Evolutionary conservation across 176 grass and related monocot species (phyloP), one percentile per base, ranked within the genome.

Genomic region (Hsuehochloa calcarea): DNA sequence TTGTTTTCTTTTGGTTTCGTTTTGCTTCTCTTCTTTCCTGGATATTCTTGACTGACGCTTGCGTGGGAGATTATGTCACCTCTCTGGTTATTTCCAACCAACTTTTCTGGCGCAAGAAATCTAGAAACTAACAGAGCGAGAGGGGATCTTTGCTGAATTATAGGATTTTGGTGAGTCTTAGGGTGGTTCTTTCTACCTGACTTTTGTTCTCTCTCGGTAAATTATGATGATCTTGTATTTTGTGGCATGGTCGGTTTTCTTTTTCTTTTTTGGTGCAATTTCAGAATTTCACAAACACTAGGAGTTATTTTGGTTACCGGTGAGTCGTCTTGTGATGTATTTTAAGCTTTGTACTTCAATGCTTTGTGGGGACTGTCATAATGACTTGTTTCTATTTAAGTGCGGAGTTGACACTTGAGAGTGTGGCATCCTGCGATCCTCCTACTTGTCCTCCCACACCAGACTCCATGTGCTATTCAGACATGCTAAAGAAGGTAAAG

Each of bases 301-400:
- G 16, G 77, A 29, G 40, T 70, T 77, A 43, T 17, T 58, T 63
- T 78, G 14, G 14, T 49, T 34, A 40, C 3, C 20, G 8, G 22
- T 43, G 29, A 34, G 31, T 85, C 84, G 8, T 29, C 25, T 51
- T 68, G n/a, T 50, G 62, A 31, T 52, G 64, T 63, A 88, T 39
- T 31, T 8, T 40, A 49, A 17, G 11, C 16, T 75, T 46, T 68
- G 47, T 41, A 51, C 82, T 74, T 81, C 9, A 41, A 43, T 89
- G 40, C 41, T 66, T 23, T 85, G 88, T 85, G 82, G 83, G 70
- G 82, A 76, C 82, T 54, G 17, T 8, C 40, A 70, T 60, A 69
- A 20, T 81, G 70, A 16, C 37, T 11, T 79, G 16, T 80, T 49
- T 50, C 76, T 80, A 75, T 80, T 13, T 60, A 76, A 26, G 51